Conservation (phyloP, 2,329 filamentous ascomycete genomes). For the Fusarium tanahbumbuense region DNA sequence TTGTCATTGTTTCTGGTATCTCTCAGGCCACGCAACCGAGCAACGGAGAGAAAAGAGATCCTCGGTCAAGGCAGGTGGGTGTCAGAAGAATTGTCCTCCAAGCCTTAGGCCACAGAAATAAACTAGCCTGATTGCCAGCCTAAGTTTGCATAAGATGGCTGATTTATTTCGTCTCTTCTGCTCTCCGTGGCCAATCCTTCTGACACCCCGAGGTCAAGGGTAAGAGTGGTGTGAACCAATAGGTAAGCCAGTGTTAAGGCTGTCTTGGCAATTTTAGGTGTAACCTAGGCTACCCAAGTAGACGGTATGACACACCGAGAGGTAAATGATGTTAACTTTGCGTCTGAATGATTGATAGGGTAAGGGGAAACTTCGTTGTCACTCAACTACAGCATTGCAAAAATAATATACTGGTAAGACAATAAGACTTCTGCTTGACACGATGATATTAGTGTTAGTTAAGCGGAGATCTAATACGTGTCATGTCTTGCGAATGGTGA, state of each 20-base stretch:
- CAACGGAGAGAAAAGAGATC: slow-evolving; percentile 23
- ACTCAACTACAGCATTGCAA: not conserved
- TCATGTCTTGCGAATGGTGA: not conserved
- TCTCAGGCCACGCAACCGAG: slow-evolving; percentile 11
- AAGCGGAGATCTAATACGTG: not conserved
- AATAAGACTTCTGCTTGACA: not conserved
- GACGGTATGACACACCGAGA: slow-evolving; percentile 38
- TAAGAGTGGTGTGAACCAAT: slow-evolving; percentile 30
- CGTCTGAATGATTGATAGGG: not conserved
- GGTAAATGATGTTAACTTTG: not conserved
- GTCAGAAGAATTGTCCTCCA: too few species aligned
- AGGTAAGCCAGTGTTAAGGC: slow-evolving; percentile 33
- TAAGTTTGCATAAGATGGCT: too few species aligned
- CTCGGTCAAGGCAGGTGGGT: not conserved
- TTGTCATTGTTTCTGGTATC: slow-evolving; percentile 41
- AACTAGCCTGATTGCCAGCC: too few species aligned
- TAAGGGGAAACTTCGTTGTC: not conserved
- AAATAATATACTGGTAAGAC: not conserved
- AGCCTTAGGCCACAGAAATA: too few species aligned
- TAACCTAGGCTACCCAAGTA: slow-evolving; percentile 23
- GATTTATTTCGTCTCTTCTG: too few species aligned
- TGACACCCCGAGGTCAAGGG: not conserved
- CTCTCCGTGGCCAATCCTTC: too few species aligned
- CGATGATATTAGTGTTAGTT: not conserved
- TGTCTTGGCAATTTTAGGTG: slow-evolving; percentile 39